These are phyloP conservation scores for Colletotrichum lentis DNA, from an alignment of 2,329 filamentous ascomycete genomes.

Conservation along the genomic window DNA sequence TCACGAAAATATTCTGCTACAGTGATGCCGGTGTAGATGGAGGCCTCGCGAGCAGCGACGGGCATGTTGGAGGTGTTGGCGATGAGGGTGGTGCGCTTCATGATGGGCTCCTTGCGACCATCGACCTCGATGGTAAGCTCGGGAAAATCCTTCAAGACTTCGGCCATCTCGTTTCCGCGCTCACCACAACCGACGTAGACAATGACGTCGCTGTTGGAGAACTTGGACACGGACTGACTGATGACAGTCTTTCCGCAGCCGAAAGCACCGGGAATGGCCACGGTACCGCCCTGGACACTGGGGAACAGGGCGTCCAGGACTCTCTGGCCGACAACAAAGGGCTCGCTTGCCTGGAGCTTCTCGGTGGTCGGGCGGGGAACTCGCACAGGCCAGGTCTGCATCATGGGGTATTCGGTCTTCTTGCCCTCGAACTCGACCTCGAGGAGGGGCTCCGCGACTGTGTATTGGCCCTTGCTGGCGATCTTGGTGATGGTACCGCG, in stretches of 20 bases:
- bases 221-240: constrained; percentile 97
- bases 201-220: constrained; percentile 99
- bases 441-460: constrained; percentile 90
- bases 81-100: constrained; percentile 99
- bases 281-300: constrained; percentile 94
- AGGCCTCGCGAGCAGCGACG: constrained; percentile 96
- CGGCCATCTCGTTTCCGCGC: constrained; percentile 98
- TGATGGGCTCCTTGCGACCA: constrained; percentile 96
- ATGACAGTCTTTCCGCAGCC: constrained; percentile 99
- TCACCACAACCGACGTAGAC: constrained; percentile 94
- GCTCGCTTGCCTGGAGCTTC: constrained; percentile 86
- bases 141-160: constrained; percentile 99
- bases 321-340: constrained; percentile 95
- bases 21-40: constrained; percentile 96
- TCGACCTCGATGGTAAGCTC: constrained; percentile 95
- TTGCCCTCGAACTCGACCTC: constrained; percentile 97
- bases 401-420: constrained; percentile 95
- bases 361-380: constrained; percentile 91
- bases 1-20: constrained; percentile 97
- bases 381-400: constrained; percentile 98
- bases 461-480: constrained; percentile 88
- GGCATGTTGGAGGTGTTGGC: constrained; percentile 99
- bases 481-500: constrained; percentile 93
- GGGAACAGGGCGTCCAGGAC: constrained; percentile 97
- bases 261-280: constrained; percentile 97